A percentile compares a stretch with the other conserved stretches of the same genome.
Conservation (phyloP, 176 grass and related monocot genomes). For the Bromus sterilis region DNA sequence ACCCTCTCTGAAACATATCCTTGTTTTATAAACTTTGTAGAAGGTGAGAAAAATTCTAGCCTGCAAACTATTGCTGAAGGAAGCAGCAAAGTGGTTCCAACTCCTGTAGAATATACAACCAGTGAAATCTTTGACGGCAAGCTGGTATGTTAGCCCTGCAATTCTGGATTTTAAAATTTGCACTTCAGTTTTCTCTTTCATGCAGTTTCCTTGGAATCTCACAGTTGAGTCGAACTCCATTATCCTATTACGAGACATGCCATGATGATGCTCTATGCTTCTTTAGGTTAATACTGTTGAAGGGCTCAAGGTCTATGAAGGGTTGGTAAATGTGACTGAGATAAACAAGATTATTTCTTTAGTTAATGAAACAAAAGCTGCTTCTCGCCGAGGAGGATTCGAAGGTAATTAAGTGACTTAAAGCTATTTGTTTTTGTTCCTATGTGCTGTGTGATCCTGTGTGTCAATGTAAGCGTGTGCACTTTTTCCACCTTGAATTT, state of each 20-base stretch:
- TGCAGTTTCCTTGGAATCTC: neutral
- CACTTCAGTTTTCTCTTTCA: neutral
- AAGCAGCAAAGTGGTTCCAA: slow-evolving; percentile 26
- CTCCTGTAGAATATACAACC: slow-evolving; percentile 41
- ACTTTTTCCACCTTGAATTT: neutral
- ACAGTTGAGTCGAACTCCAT: neutral
- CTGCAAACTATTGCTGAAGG: slow-evolving; percentile 14
- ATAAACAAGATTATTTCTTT: slow-evolving; percentile 57
- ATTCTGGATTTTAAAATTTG: neutral
- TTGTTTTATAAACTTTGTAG: slow-evolving; percentile 15
- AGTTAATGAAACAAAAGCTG: slow-evolving; percentile 72
- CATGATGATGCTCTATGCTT: neutral
- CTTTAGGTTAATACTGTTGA: slow-evolving; percentile 80
- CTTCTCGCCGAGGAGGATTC: slow-evolving; percentile 42
- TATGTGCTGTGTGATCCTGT: neutral
- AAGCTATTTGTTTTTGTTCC: neutral
- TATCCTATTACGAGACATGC: neutral
- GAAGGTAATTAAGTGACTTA: slow-evolving; percentile 39
- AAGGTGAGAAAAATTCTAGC: slow-evolving; percentile 7
- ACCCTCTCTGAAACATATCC: neutral
- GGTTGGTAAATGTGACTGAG: slow-evolving; percentile 46
- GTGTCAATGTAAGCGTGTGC: neutral
- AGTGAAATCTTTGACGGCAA: slow-evolving; percentile 70
- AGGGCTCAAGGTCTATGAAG: slow-evolving; percentile 91
- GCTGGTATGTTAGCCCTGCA: slow-evolving; percentile 14